phyloP scores from a whole-genome alignment of 1,284 basidiomycete genomes.

The Cutaneotrichosporon sp. region DNA sequence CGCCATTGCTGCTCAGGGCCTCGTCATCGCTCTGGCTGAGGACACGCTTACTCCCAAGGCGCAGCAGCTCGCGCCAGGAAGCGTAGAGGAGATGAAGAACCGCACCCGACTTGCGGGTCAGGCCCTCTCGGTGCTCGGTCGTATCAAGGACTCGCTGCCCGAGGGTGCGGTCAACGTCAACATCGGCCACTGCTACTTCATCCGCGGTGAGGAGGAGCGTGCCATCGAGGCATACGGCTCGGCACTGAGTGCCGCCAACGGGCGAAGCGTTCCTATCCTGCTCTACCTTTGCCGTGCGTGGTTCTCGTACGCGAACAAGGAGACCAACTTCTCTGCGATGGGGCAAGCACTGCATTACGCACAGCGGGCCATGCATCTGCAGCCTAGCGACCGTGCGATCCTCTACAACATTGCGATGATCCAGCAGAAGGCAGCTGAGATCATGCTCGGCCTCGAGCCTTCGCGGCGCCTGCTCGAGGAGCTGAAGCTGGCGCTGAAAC shows the following conservation, averaged over 20 bases:
- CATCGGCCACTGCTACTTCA: constrained; percentile 91
- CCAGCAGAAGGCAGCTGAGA: constrained; percentile 87
- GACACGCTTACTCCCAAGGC: constrained; percentile 66
- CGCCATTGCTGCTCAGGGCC: constrained; percentile 86
- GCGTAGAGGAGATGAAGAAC: constrained; percentile 62
- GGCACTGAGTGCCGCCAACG: constrained; percentile 69
- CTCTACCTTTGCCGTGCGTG: constrained; percentile 84
- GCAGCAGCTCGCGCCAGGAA: constrained; percentile 44
- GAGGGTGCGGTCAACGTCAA: constrained; percentile 89
- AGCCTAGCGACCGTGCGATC: constrained; percentile 82
- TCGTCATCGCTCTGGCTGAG: constrained; percentile 89
- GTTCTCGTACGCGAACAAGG: constrained; percentile 87
- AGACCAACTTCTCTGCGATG: constrained; percentile 77
- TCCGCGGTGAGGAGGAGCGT: constrained; percentile 85
- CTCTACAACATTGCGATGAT: constrained; percentile 96
- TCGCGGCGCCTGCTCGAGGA: constrained; percentile 77
- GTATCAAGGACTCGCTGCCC: constrained; percentile 79
- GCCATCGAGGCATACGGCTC: constrained; percentile 96
- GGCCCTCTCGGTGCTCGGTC: constrained; percentile 80
- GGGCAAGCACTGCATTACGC: constrained; percentile 75
- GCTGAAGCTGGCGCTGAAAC: constrained; percentile 71
- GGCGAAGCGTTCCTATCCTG: constrained; percentile 70
- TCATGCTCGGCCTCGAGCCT: constrained; percentile 71
- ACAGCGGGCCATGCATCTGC: constrained; percentile 77
- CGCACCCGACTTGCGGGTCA: constrained; percentile 72